Evolutionary conservation across 1,284 basidiomycete genomes (phyloP).

Genomic region (Ustilago hordei): DNA sequence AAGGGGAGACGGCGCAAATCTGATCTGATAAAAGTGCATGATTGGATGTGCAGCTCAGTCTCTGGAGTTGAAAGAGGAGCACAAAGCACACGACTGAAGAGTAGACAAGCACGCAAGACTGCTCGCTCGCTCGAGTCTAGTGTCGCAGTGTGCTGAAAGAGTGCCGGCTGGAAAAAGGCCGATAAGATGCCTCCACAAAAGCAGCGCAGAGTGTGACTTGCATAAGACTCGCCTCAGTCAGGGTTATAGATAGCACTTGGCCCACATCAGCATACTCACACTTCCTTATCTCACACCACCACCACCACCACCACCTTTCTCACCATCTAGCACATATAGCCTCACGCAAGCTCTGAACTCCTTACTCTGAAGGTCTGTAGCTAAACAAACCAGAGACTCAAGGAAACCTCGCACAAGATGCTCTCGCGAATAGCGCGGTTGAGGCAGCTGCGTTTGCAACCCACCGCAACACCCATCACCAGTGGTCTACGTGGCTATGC

Average conservation of each 20-base stretch:
- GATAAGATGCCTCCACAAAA: slow-evolving; percentile 37
- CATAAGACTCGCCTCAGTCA: slow-evolving; percentile 19
- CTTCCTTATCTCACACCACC: background rate
- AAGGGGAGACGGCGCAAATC: background rate
- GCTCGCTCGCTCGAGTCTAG: background rate
- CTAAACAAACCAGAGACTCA: no score
- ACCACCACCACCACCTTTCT: background rate
- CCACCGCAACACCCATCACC: background rate
- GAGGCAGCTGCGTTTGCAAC: slow-evolving; percentile 20
- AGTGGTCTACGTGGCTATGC: slow-evolving; percentile 28
- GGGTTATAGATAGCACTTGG: background rate
- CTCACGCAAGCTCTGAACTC: no score
- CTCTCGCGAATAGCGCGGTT: slow-evolving; percentile 32
- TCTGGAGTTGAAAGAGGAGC: background rate
- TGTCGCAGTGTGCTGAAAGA: background rate
- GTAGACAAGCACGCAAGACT: slow-evolving; percentile 11
- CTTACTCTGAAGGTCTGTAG: no score
- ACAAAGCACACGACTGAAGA: background rate
- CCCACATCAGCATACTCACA: background rate
- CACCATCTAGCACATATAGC: background rate
- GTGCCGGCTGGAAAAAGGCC: slow-evolving; percentile 8
- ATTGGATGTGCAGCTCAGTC: background rate
- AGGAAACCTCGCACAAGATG: slow-evolving; percentile 14
- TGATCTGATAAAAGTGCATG: slow-evolving; percentile 17
- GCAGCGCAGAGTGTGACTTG: slow-evolving; percentile 1